phyloP scores from a whole-genome alignment of 805 yeast species.

The Scheffersomyces lignosus region DNA sequence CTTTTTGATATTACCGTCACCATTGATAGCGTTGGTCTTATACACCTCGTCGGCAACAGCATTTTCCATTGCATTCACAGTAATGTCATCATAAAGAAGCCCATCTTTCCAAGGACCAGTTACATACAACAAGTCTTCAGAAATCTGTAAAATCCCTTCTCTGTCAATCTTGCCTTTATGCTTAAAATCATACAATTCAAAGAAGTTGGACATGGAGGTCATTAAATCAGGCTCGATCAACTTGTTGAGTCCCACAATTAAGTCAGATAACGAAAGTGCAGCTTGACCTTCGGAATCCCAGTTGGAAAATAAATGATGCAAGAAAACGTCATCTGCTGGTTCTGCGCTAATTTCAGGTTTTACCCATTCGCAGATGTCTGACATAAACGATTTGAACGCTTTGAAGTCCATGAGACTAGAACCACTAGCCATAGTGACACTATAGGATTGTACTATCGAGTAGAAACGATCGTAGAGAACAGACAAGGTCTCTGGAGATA shows the following conservation, averaged over 20 bases:
- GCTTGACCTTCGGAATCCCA: constrained; percentile 68
- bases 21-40: constrained; percentile 37
- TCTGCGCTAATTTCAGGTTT: constrained; percentile 16
- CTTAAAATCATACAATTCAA: constrained; percentile 67
- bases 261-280: constrained; percentile 63
- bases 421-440: constrained; percentile 50
- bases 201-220: constrained; percentile 76
- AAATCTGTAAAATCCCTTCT: constrained; percentile 77
- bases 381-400: constrained; percentile 71
- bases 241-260: constrained; percentile 70
- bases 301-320: constrained; percentile 60
- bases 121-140: constrained; percentile 81
- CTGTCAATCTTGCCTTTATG: constrained; percentile 63
- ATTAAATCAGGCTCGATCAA: constrained; percentile 72
- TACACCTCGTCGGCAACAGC: constrained; percentile 65
- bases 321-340: constrained; percentile 43
- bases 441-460: constrained; percentile 66
- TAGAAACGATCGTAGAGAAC: constrained; percentile 84
- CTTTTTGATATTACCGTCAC: constrained; percentile 18
- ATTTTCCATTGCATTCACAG: constrained; percentile 62
- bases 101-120: constrained; percentile 88
- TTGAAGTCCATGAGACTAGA: constrained; percentile 70
- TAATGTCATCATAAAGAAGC: constrained; percentile 58
- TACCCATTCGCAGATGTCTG: constrained; percentile 80
- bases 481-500: constrained; percentile 58